Percentiles rank a stretch among this genome's conserved stretches.
phyloP scores from a whole-genome alignment of 495 filamentous ascomycete genomes.

The Viridothelium virens region DNA sequence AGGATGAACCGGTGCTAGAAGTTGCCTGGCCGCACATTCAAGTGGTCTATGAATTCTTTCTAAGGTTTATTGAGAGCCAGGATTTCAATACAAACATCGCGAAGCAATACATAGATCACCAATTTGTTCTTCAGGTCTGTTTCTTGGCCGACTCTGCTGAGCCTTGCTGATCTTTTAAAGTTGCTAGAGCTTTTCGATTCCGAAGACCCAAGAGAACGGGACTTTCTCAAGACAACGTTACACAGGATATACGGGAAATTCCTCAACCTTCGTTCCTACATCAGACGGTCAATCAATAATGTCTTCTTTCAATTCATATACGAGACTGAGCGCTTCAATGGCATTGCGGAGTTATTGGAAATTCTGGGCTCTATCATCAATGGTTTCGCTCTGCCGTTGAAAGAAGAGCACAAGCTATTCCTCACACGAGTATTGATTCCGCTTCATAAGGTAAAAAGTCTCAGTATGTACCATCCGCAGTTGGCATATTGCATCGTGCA shows the following conservation, averaged over 20 bases:
- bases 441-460: slow-evolving; percentile 93
- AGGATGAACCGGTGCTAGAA: slow-evolving; percentile 96
- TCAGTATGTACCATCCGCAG: slow-evolving; percentile 99
- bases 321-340: slow-evolving; percentile 97
- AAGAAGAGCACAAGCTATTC: slow-evolving; percentile 99
- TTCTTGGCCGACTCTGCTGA: background rate
- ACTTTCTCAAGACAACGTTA: slow-evolving; percentile 96
- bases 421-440: slow-evolving; percentile 87
- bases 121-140: slow-evolving; percentile 82
- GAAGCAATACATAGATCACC: slow-evolving; percentile 97
- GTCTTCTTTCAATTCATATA: slow-evolving; percentile 99
- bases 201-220: slow-evolving; percentile 91
- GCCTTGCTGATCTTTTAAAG: slow-evolving; percentile 31
- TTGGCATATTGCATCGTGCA: slow-evolving; percentile 99
- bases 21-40: slow-evolving; percentile 99
- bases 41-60: slow-evolving; percentile 98
- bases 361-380: slow-evolving; percentile 99
- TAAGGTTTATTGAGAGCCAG: slow-evolving; percentile 97
- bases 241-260: slow-evolving; percentile 99
- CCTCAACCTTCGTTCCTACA: slow-evolving; percentile 93
- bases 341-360: slow-evolving; percentile 91
- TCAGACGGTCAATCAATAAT: slow-evolving; percentile 97
- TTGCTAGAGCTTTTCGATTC: slow-evolving; percentile 98
- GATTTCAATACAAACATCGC: slow-evolving; percentile 99
- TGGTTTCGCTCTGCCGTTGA: slow-evolving; percentile 91